Conservation (phyloP, 225 moss, liverwort and hornwort genomes). For the Climacium dendroides region DNA sequence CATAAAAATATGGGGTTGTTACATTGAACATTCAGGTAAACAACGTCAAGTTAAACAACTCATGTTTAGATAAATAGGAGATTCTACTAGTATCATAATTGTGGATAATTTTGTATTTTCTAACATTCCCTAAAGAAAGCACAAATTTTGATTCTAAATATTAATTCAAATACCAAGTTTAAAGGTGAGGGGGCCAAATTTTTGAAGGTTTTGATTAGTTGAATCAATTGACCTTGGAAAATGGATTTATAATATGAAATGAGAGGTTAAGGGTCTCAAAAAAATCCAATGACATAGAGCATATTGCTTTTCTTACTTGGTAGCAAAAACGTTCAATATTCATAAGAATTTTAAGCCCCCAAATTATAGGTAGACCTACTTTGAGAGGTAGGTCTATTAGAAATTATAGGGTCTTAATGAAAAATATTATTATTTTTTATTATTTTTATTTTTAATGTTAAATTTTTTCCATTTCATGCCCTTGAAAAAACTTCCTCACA, state of each 20-base stretch:
- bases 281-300: background rate
- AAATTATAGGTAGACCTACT: background rate
- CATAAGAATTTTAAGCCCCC: background rate
- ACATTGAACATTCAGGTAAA: no score
- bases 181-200: background rate
- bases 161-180: background rate
- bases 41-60: no score
- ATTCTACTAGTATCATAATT: no score
- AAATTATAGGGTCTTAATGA: rapidly evolving
- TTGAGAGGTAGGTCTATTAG: background rate
- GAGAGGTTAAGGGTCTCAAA: background rate
- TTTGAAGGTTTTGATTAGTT: background rate
- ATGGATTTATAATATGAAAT: background rate
- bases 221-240: background rate
- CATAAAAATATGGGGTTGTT: no score
- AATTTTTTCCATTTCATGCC: background rate
- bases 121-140: no score
- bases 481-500: background rate
- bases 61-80: no score
- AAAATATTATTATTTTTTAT: background rate
- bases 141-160: no score
- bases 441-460: no score
- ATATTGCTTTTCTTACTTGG: rapidly evolving
- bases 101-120: no score
- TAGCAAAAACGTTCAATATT: background rate